Base-by-base conservation (phyloP, 805 yeast species). In the Lachancea meyersii region DNA sequence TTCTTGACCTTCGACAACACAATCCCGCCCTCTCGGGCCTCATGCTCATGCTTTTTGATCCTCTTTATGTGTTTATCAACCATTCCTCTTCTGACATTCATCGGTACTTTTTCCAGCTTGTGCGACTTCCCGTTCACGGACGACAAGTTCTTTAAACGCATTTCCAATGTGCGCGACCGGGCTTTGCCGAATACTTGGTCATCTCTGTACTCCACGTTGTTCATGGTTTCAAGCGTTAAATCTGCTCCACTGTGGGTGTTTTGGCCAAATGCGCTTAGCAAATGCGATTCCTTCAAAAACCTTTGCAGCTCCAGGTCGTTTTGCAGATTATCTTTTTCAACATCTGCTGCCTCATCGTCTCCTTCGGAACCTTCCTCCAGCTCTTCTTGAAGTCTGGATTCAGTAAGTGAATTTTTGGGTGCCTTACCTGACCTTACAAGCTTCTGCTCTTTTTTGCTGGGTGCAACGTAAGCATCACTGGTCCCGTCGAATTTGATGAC, bases 11-110 rank as follows among this genome's bases (percentile, higher is more conserved):
- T 80, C 3, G 95, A 79, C 33, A 91, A 67, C n/a, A 93, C 74
- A 43, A 91, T 85, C 11, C 97, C 97, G 4, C 94, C 95, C 16
- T 91, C 91, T 48, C 70, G 74, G 6, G 98, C 97, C 39, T 86
- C 88, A 40, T 72, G 68, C 59, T 86, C 95, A 55, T 71, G 77
- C 53, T 75, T 75, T 19, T 66, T 58, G 16, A 77, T 75, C 49
- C 78, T 75, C 17, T 65, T 60, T 27, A 73, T 63, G 35, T 80
- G 75, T 35, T 79, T 72, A 27, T 70, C 65, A 20, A 86, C 68
- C 81, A 89, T 83, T 2, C 96, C 96, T 57, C 84, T 85, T 43
- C 97, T 74, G 70, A 87, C 78, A 16, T 75, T 61, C 88, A 93
- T 89, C 17, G 97, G 96, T 77, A 87, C 86, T 40, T 80, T 84